Evolutionary conservation across 106 monocot species (phyloP).

Genomic region (Apostasia ramifera): DNA sequence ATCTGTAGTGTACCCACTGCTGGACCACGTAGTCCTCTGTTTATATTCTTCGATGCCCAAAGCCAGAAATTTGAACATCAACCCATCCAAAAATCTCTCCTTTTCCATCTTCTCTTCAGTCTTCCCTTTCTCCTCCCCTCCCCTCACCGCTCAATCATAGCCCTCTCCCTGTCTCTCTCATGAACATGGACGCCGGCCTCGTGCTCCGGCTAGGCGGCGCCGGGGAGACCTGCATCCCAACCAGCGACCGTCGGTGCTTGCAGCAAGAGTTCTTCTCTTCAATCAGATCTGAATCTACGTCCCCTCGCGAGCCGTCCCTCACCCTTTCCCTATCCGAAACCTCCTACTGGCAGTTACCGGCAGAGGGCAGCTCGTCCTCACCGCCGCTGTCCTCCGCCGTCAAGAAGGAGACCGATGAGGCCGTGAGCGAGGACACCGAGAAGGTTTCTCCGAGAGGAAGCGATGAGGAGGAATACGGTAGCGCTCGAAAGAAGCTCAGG

Average conservation of each 20-base stretch:
- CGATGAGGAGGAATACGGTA: conserved; percentile 46
- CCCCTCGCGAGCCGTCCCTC: conserved; percentile 18
- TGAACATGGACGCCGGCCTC: conserved; percentile 17
- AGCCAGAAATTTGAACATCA: background rate
- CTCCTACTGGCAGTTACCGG: background rate
- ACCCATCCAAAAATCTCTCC: background rate
- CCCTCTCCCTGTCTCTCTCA: background rate
- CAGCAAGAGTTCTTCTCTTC: too few relatives aligned
- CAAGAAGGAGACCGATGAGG: conserved; percentile 14
- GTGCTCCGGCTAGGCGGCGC: conserved; percentile 29
- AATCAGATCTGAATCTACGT: background rate
- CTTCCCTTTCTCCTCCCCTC: background rate
- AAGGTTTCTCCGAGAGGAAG: conserved; percentile 12
- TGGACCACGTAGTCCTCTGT: too few relatives aligned
- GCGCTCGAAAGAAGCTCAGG: conserved; percentile 24
- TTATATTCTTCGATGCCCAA: background rate
- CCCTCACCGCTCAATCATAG: background rate
- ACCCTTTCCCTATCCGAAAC: conserved; percentile 29
- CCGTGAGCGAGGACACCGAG: conserved; percentile 5
- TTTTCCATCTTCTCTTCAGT: background rate
- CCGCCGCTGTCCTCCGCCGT: conserved; percentile 11
- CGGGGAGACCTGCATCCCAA: background rate
- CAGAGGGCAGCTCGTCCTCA: conserved; percentile 13
- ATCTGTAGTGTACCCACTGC: too few relatives aligned
- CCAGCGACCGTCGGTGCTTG: background rate